Conservation (phyloP, 805 yeast species). For the Myxozyma kluyveri region DNA sequence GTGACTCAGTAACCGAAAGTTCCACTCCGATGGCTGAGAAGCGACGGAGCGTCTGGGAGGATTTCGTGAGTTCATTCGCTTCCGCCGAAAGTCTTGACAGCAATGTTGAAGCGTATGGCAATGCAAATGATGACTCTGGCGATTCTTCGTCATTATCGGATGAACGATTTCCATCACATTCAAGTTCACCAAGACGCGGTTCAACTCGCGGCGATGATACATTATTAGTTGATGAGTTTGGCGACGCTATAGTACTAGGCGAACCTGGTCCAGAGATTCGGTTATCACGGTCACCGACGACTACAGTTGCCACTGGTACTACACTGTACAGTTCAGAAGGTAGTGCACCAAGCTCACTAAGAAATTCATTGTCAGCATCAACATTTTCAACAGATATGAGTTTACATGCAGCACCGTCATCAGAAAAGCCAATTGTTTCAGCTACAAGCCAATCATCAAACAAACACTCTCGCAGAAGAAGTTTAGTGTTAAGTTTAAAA, state of each 20-base stretch:
- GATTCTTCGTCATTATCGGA: too few relatives aligned
- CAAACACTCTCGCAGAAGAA: slow-evolving; percentile 9
- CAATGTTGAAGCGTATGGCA: neutral
- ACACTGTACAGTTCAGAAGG: neutral
- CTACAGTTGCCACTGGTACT: neutral
- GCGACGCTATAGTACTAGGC: slow-evolving; percentile 29
- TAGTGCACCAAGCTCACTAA: slow-evolving; percentile 7
- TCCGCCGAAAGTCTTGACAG: slow-evolving; percentile 25
- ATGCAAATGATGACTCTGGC: neutral
- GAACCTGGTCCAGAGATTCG: slow-evolving; percentile 38
- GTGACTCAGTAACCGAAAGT: too few relatives aligned
- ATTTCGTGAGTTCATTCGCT: slow-evolving; percentile 24
- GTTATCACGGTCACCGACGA: neutral
- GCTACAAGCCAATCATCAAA: too few relatives aligned
- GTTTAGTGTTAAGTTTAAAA: slow-evolving; percentile 12
- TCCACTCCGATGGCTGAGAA: neutral
- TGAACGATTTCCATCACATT: too few relatives aligned
- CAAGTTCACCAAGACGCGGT: slow-evolving; percentile 4
- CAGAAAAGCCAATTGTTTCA: neutral
- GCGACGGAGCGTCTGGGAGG: slow-evolving; percentile 26
- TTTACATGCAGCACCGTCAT: neutral
- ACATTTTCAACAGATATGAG: slow-evolving; percentile 10
- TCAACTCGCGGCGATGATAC: slow-evolving; percentile 14
- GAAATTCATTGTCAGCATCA: slow-evolving; percentile 15
- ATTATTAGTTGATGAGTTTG: slow-evolving; percentile 15